phyloP scores from a whole-genome alignment of 2,329 filamentous ascomycete species.

The Neoarthrinium moseri region DNA sequence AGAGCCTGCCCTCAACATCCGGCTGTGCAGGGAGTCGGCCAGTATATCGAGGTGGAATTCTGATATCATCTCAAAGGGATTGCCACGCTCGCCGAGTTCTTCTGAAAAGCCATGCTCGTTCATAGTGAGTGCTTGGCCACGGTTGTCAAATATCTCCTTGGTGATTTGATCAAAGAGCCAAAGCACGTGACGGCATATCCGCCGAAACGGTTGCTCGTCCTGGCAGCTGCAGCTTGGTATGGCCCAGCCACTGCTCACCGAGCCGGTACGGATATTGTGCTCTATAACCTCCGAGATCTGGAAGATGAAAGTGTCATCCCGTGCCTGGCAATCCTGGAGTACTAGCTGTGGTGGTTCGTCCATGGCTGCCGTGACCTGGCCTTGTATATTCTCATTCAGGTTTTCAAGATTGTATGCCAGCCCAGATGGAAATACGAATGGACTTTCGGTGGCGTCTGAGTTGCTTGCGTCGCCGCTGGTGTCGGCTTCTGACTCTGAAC shows the following conservation, averaged over 20 bases:
- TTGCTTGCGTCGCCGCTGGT: constrained; percentile 25
- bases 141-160: constrained; percentile 43
- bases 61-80: constrained; percentile 49
- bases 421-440: constrained; percentile 31
- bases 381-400: constrained; percentile 32
- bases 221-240: constrained; percentile 47
- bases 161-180: constrained; percentile 55
- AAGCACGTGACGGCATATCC: constrained; percentile 51
- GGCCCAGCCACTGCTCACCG: constrained; percentile 35
- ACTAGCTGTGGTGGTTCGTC: constrained; percentile 47
- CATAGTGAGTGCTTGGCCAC: constrained; percentile 40
- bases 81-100: constrained; percentile 47
- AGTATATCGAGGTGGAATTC: constrained; percentile 50
- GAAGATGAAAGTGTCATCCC: constrained; percentile 46
- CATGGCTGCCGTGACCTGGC: constrained; percentile 43
- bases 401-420: constrained; percentile 31
- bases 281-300: constrained; percentile 55
- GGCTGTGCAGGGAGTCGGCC: constrained; percentile 51
- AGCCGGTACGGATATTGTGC: constrained; percentile 49
- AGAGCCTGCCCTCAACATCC: constrained; percentile 32
- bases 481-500: constrained; percentile 15
- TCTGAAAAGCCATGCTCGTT: constrained; percentile 40
- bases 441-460: constrained; percentile 30
- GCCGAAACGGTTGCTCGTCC: constrained; percentile 18
- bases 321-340: constrained; percentile 47